Conservation (phyloP, 2,329 filamentous ascomycete species). For the Delphinella strobiligena region DNA sequence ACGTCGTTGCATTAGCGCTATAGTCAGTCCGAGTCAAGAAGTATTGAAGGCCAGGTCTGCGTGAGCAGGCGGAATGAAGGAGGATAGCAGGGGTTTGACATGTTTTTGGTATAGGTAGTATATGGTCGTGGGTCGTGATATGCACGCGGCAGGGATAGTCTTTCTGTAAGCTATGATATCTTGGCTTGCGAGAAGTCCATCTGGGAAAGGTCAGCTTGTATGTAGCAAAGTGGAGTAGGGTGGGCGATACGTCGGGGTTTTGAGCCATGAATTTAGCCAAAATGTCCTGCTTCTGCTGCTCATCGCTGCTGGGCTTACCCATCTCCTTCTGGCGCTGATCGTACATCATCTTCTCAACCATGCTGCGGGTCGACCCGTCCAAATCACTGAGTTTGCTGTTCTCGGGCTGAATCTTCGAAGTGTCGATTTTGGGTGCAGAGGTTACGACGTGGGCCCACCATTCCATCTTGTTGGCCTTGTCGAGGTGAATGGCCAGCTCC, state of each 20-base stretch:
- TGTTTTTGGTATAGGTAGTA: too few relatives aligned
- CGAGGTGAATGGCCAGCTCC: conserved; percentile 77
- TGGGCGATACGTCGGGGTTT: too few relatives aligned
- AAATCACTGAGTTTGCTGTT: conserved; percentile 83
- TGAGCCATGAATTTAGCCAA: conserved; percentile 67
- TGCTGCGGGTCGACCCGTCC: conserved; percentile 84
- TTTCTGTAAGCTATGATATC: conserved; percentile 30
- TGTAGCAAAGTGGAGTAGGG: too few relatives aligned
- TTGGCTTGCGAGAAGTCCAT: conserved; percentile 58
- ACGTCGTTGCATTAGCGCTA: too few relatives aligned
- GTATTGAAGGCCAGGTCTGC: too few relatives aligned
- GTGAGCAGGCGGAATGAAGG: too few relatives aligned
- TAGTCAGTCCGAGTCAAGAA: too few relatives aligned
- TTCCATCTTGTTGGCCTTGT: conserved; percentile 94
- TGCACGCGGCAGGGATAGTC: too few relatives aligned
- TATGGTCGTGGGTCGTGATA: too few relatives aligned
- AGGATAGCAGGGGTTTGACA: too few relatives aligned
- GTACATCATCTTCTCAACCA: conserved; percentile 99
- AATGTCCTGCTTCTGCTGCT: conserved; percentile 89
- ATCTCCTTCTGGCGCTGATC: conserved; percentile 95
- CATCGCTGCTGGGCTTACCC: conserved; percentile 79
- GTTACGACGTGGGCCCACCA: conserved; percentile 96
- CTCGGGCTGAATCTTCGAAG: conserved; percentile 88
- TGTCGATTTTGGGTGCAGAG: conserved; percentile 79
- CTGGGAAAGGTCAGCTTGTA: too few relatives aligned